Percentiles rank a stretch among this genome's conserved stretches.
These are phyloP conservation scores for Dendrocalamus latiflorus DNA, from an alignment of 202 grass and related monocot genomes.

Conservation along the genomic window DNA sequence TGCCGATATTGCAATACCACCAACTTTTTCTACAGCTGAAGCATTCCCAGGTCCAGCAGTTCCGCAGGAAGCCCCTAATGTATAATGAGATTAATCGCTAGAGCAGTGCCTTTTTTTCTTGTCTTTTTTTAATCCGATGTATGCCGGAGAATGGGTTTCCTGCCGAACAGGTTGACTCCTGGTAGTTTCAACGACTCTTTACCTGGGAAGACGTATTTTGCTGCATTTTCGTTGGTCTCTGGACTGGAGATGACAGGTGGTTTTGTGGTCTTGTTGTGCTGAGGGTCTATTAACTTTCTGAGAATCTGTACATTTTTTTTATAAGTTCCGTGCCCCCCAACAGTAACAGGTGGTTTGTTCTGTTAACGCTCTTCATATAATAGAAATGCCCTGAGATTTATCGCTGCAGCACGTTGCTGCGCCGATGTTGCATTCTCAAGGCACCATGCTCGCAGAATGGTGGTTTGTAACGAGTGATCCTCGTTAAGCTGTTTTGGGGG, in stretches of 20 bases:
- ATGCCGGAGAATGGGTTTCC: not conserved
- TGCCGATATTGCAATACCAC: not conserved
- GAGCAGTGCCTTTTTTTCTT: not conserved
- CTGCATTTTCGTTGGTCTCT: not conserved
- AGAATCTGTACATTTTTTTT: not conserved
- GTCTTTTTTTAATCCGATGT: not conserved
- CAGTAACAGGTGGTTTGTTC: no score
- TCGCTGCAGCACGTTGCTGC: not conserved
- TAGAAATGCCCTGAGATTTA: not conserved
- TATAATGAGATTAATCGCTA: constrained; percentile 20
- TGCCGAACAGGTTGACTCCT: not conserved
- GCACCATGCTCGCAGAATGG: not conserved
- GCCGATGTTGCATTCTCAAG: not conserved
- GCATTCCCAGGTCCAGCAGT: not conserved
- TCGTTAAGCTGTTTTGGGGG: no score
- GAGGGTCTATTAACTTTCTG: not conserved
- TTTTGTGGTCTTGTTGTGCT: not conserved
- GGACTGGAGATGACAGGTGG: not conserved
- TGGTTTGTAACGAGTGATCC: not conserved
- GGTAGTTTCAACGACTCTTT: not conserved
- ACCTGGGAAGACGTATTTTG: not conserved
- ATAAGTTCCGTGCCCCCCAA: no score
- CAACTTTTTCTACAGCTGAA: constrained; percentile 18
- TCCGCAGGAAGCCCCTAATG: constrained; percentile 43
- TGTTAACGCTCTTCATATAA: not conserved